Conservation (phyloP, 768 basidiomycete species). For the Suillus americanus region DNA sequence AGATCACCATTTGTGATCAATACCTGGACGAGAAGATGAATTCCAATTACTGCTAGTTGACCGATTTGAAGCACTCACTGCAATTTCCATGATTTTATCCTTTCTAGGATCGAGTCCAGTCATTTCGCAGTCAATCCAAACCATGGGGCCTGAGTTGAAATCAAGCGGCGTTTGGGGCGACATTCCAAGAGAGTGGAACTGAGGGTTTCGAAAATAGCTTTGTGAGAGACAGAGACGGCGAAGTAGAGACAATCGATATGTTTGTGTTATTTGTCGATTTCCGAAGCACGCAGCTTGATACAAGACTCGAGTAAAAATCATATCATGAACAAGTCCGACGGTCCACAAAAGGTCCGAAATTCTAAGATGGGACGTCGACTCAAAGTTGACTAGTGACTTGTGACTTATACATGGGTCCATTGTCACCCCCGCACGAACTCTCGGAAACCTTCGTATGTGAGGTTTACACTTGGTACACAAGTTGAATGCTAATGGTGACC, state of each 20-base stretch:
- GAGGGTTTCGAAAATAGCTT: not conserved
- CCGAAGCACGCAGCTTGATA: not conserved
- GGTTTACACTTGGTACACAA: not conserved
- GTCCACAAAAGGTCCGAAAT: not conserved
- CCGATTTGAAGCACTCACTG: slow-evolving; percentile 38
- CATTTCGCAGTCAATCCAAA: slow-evolving; percentile 91
- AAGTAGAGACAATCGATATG: not conserved
- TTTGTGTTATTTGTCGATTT: not conserved
- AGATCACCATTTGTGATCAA: slow-evolving; percentile 87
- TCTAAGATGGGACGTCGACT: too few species aligned
- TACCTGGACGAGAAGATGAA: slow-evolving; percentile 45
- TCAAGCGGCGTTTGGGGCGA: slow-evolving; percentile 34
- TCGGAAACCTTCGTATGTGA: not conserved
- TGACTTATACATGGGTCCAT: not conserved
- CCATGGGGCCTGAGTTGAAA: slow-evolving; percentile 62
- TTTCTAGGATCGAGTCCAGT: slow-evolving; percentile 68
- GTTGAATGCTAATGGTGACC: not conserved
- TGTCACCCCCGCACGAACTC: not conserved
- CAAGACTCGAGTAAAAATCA: not conserved
- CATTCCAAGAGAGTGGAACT: slow-evolving; percentile 3
- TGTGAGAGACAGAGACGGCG: not conserved
- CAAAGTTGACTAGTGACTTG: too few species aligned
- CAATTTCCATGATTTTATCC: slow-evolving; percentile 81
- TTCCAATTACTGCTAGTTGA: not conserved
- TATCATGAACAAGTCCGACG: not conserved